These are phyloP conservation scores for Zalaria obscura DNA, from an alignment of 2,329 filamentous ascomycete genomes.

Conservation along the genomic window DNA sequence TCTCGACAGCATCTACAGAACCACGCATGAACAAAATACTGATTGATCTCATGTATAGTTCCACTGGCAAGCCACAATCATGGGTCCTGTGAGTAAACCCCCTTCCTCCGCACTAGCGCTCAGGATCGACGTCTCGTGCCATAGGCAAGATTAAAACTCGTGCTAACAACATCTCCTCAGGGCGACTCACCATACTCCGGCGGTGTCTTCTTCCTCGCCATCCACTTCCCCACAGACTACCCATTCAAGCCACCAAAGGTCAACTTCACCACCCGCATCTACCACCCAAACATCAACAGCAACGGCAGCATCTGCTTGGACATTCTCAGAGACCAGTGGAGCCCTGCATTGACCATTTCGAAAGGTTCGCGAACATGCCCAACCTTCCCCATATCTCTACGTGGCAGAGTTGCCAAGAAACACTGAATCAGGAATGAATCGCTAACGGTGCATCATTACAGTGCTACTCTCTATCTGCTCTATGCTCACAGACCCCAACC, in stretches of 20 bases:
- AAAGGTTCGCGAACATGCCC: slow-evolving; percentile 51
- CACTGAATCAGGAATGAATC: too few species aligned
- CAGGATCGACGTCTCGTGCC: background rate
- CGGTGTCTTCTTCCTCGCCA: slow-evolving; percentile 96
- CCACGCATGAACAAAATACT: slow-evolving; percentile 2
- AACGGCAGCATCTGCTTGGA: slow-evolving; percentile 99
- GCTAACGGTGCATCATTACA: slow-evolving; percentile 21
- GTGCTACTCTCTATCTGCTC: slow-evolving; percentile 98
- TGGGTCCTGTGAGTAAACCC: slow-evolving; percentile 74
- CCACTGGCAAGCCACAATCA: slow-evolving; percentile 99
- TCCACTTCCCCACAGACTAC: slow-evolving; percentile 99
- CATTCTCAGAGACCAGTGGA: slow-evolving; percentile 98
- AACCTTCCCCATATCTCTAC: background rate
- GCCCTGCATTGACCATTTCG: slow-evolving; percentile 91
- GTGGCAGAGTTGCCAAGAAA: too few species aligned
- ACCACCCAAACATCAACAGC: slow-evolving; percentile 99
- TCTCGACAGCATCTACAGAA: background rate
- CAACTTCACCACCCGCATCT: slow-evolving; percentile 99
- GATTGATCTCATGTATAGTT: slow-evolving; percentile 51
- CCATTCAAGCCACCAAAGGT: slow-evolving; percentile 99
- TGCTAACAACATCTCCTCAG: slow-evolving; percentile 28
- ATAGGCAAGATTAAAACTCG: background rate
- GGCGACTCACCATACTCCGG: slow-evolving; percentile 94
- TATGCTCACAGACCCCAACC: slow-evolving; percentile 98
- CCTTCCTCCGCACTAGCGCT: background rate